Evolutionary conservation across 768 basidiomycete genomes (phyloP).

Genomic region (Gautieria morchelliformis): DNA sequence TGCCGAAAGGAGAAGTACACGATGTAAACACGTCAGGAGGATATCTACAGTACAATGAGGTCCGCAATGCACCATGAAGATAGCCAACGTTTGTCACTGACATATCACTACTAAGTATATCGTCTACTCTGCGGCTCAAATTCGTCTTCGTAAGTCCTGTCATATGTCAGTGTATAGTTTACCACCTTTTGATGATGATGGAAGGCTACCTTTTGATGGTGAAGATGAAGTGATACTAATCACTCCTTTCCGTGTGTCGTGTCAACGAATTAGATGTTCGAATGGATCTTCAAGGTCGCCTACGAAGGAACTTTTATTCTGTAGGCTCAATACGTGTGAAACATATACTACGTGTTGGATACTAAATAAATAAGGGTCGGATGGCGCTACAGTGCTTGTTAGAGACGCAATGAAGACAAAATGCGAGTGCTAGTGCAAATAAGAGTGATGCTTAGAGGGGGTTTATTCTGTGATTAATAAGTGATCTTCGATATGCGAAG

Average conservation of each 20-base stretch:
- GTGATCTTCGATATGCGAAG: slow-evolving; percentile 8
- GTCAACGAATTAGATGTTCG: too few species aligned
- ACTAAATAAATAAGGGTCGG: not conserved
- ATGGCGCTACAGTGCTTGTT: not conserved
- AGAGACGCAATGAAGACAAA: not conserved
- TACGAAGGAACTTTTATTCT: too few species aligned
- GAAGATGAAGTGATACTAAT: slow-evolving; percentile 25
- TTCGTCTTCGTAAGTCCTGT: slow-evolving; percentile 32
- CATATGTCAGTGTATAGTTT: not conserved
- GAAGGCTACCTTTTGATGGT: slow-evolving; percentile 44
- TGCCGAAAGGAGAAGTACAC: slow-evolving; percentile 45
- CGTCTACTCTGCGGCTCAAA: slow-evolving; percentile 49
- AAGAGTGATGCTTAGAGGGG: not conserved
- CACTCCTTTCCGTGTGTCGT: not conserved
- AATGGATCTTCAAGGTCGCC: too few species aligned
- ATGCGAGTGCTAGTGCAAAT: not conserved
- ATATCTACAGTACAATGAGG: slow-evolving; percentile 48
- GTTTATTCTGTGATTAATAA: not conserved
- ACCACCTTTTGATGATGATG: too few species aligned
- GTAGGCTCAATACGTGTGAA: too few species aligned
- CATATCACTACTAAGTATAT: slow-evolving; percentile 36
- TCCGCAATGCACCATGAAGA: slow-evolving; percentile 16
- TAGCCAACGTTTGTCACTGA: too few species aligned
- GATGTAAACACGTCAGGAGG: slow-evolving; percentile 21
- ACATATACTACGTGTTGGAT: not conserved